Percentiles rank a stretch among this genome's conserved stretches.
Conservation (phyloP, 2,329 filamentous ascomycete genomes). For the Ophiocordyceps camponoti-floridani region DNA sequence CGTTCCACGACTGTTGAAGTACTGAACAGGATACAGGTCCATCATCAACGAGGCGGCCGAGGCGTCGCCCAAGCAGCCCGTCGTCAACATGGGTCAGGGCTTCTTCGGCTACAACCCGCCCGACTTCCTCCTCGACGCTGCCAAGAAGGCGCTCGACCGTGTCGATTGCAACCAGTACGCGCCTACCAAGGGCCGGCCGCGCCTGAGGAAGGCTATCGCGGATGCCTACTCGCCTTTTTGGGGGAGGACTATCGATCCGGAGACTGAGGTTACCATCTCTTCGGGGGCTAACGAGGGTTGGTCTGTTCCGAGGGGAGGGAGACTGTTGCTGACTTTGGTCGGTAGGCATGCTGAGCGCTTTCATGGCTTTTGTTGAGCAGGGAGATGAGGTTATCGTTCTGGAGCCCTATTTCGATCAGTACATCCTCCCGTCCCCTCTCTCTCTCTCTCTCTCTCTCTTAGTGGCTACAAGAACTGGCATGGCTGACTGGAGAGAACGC, state of each 20-base stretch:
- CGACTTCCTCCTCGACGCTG: conserved; percentile 75
- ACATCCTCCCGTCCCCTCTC: background rate
- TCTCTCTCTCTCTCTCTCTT: no score
- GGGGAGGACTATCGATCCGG: conserved; percentile 63
- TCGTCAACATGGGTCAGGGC: conserved; percentile 47
- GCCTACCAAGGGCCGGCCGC: conserved; percentile 80
- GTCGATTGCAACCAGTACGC: conserved; percentile 99
- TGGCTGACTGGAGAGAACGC: background rate
- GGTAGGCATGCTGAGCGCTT: conserved; percentile 71
- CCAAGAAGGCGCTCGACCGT: conserved; percentile 71
- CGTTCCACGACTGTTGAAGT: no score
- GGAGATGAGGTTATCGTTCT: conserved; percentile 97
- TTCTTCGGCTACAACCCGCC: conserved; percentile 93
- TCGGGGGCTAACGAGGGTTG: conserved; percentile 67
- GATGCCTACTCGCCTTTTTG: conserved; percentile 85
- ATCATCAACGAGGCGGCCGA: conserved; percentile 50
- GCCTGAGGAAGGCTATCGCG: conserved; percentile 82
- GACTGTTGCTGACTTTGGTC: background rate
- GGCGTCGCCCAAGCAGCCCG: conserved; percentile 42
- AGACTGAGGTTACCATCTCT: conserved; percentile 87
- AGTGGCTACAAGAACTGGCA: no score
- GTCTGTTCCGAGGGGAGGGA: background rate
- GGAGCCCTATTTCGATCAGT: conserved; percentile 98
- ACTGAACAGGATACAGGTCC: conserved; percentile 22
- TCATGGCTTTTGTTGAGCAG: conserved; percentile 91